Evolutionary conservation across 2,329 filamentous ascomycete genomes (phyloP), one percentile per base, ranked within the genome.

Genomic region (Sclerotinia subarctica): DNA sequence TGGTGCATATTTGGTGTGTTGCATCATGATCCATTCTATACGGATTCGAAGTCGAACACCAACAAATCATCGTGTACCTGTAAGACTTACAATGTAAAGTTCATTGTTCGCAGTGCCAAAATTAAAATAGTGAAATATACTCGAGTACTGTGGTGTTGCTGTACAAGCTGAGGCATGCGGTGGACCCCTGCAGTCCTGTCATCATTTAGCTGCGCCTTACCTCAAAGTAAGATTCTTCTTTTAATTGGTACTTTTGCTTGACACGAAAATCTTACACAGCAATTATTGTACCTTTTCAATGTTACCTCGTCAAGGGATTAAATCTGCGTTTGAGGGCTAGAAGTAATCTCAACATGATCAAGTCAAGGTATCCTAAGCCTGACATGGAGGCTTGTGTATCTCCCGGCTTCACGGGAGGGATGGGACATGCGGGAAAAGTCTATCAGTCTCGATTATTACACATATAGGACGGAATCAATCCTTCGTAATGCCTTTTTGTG

Each of bases 121-220:
- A 35, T 49, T 19, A 24, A 51, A 56, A 56, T 38, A 42, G 13
- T 35, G 11, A 60, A 53, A 56, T 46, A 19, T 44, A 46, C 21
- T 35, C 53, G 46, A 26, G 32, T 38, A 13, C 8, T 35, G 13
- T 38, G 38, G 38, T 67, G 19, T 52, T 56, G 51, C 52, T 51
- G 26, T 51, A 29, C 47, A 56, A 38, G 66, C 59, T 64, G 66
- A 64, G 26, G 32, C 32, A n/a, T 24, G 53, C 29, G 66, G 42
- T 47, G 52, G 35, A 17, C 46, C 54, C 63, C 52, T 69, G 67
- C 67, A 58, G 67, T 69, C 63, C 49, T 52, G 67, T 57, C 67
- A 69, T 66, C 67, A 47, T 59, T 66, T 64, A 65, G 67, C 67
- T 69, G 67, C 53, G 47, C 67, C 53, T 51, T 60, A 38, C 44